Base-by-base conservation (phyloP, 148 eudicot genomes). In the Fallopia convolvulus region DNA sequence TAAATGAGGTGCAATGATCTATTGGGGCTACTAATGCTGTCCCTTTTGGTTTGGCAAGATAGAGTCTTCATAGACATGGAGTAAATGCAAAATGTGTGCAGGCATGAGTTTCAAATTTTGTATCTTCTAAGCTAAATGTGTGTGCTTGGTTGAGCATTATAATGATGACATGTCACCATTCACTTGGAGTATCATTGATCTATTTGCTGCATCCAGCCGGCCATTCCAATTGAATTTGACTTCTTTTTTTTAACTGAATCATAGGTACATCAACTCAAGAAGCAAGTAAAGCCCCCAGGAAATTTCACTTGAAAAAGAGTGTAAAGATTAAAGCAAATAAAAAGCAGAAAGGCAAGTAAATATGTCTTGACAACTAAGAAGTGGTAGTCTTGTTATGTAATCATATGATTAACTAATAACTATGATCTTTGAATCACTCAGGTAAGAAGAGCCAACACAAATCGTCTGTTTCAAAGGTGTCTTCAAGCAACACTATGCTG, bases 221-320 rank as follows among this genome's bases (percentile, higher is more conserved):
- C 2, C 10, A 44, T 44, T 58, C 30, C 2, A 21, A 7, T 58
- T 21, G 30, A 7, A 3, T 30, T 26, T 32, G 66, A 50, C 36
- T 21, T 26, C 36, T 5, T 33, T 39, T 2, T 20, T 47, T 50
- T 76, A 9, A 12, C 23, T 49, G 77, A 70, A 71, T 49, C 76
- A 1, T 41, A 89, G 97, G 89, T 47, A 66, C 90, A 44, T 83
- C 90, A 44, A 82, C 89, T 18, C 42, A 79, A 76, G 84, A 87
- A 81, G 76, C 86, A 21, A 86, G 60, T 66, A 90, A 83, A 74
- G 8, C 81, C 42, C 80, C 90, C 4, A 52, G 84, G 39, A 81
- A 88, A 79, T 92, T 94, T 76, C 89, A 81, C 77, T 18, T 92
- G 85, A 92, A 92, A 87, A 94, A 88, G 88, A 85, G 85, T 78